Base-by-base conservation (phyloP, 2,329 filamentous ascomycete species). In the Arthrobotrys iridis region DNA sequence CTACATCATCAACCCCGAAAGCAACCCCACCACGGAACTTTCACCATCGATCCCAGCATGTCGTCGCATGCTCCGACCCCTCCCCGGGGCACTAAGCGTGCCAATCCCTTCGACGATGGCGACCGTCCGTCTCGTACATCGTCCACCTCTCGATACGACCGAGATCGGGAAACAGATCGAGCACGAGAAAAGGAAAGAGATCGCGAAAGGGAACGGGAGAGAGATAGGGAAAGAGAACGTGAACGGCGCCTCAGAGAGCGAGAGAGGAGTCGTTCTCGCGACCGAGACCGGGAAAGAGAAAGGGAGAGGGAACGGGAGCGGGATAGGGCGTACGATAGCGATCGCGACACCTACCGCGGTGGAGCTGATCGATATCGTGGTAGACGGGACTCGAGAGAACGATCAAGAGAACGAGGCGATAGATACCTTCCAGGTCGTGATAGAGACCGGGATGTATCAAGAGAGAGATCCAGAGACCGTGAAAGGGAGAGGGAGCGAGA, bases 71-170 rank as follows among this genome's bases (percentile, higher is more conserved):
- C 63, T 18, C 60, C 71, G 7, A 75, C 71, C 10, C 71, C 71
- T 24, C 71, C 71, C 8, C 71, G 71, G 11, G 71, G 71, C 40
- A 75, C 71, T 41, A 75, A 75, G 33, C 71, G 71, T 30, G 52
- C 71, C 46, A 75, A 75, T 43, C 71, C 71, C 3, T 75, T 75
- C 71, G 63, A 67, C 28, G 71, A 75, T 15, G 64, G 71, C 71
- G 71, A 75, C 40, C 71, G 71, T 18, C 71, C 71, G 10, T 75
- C 71, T 33, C 71, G 71, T 26, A 68, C 71, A 10, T 75, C 71
- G 3, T 75, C 71, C 7, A 68, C 71, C 2, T 59, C 65, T 15
- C 72, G 72, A 41, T 71, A 71, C 52, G 72, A 76, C 20, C 40
- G 68, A 33, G 68, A 74, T 30, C 62, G 35, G 5, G 67, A 73